These are phyloP conservation scores for Myxozyma geophila DNA, from an alignment of 805 yeast species.

Conservation along the genomic window DNA sequence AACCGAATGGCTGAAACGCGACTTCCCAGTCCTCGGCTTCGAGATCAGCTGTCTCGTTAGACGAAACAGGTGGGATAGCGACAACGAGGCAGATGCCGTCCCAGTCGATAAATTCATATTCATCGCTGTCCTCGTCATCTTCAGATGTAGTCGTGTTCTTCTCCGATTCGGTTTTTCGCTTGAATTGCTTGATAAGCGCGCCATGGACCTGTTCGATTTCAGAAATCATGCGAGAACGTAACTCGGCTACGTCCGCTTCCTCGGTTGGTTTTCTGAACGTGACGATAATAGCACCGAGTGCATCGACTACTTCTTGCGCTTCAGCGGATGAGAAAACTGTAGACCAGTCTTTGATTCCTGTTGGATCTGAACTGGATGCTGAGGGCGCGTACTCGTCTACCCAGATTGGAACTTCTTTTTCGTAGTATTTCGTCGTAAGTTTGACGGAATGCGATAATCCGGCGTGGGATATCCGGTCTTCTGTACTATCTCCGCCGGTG, in stretches of 20 bases:
- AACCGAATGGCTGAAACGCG: constrained; percentile 35
- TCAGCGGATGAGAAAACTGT: constrained; percentile 42
- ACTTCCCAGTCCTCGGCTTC: constrained; percentile 34
- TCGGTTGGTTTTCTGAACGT: constrained; percentile 38
- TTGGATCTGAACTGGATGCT: constrained; percentile 34
- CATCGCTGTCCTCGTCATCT: constrained; percentile 36
- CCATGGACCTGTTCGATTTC: constrained; percentile 32
- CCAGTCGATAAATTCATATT: constrained; percentile 28
- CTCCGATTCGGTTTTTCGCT: constrained; percentile 26
- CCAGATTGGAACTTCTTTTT: constrained; percentile 45
- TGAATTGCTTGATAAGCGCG: constrained; percentile 9
- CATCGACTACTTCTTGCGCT: constrained; percentile 48
- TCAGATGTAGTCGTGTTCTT: constrained; percentile 39
- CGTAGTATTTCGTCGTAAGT: constrained; percentile 45
- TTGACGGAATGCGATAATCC: constrained; percentile 41
- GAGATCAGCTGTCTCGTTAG: constrained; percentile 4
- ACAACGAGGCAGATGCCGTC: constrained; percentile 35
- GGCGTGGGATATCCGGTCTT: constrained; percentile 38
- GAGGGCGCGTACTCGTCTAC: constrained; percentile 45
- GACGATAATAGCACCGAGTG: constrained; percentile 46
- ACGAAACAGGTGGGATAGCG: constrained; percentile 17
- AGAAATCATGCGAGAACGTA: constrained; percentile 16
- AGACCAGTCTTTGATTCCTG: constrained; percentile 42
- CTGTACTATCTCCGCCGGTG: not conserved
- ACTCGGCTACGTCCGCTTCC: constrained; percentile 21